Evolutionary conservation across 2,329 filamentous ascomycete genomes (phyloP).

Genomic region (Didymellaceae sp.): DNA sequence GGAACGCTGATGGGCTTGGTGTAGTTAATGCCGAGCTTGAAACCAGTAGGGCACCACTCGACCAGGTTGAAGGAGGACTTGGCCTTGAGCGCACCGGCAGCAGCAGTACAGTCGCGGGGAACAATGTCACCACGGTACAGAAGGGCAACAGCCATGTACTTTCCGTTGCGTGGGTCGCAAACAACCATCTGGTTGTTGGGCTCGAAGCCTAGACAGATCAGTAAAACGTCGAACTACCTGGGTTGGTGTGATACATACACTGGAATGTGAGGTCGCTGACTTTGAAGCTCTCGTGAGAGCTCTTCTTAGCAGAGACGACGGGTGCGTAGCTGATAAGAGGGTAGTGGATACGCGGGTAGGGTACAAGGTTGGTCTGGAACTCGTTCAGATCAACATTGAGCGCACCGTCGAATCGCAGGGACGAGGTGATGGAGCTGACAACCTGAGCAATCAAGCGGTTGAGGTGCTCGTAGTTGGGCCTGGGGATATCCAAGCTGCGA

Average conservation of each 20-base stretch:
- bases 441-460: conserved; percentile 77
- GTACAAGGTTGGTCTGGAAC: conserved; percentile 79
- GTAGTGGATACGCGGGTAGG: conserved; percentile 77
- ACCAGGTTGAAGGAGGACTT: conserved; percentile 76
- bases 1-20: conserved; percentile 86
- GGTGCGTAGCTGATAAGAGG: conserved; percentile 76
- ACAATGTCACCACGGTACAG: conserved; percentile 76
- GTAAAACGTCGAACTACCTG: conserved; percentile 8
- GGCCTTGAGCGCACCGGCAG: conserved; percentile 71
- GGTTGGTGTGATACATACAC: conserved; percentile 54
- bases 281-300: conserved; percentile 87
- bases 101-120: conserved; percentile 71
- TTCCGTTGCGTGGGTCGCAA: conserved; percentile 75
- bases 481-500: conserved; percentile 72
- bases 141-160: conserved; percentile 77
- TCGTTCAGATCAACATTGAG: conserved; percentile 78
- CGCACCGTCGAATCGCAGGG: conserved; percentile 73
- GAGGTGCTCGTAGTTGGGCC: conserved; percentile 73
- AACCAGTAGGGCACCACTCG: conserved; percentile 77
- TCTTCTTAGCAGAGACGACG: conserved; percentile 75
- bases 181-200: conserved; percentile 82
- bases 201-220: conserved; percentile 66
- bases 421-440: conserved; percentile 76
- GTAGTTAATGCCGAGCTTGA: conserved; percentile 80
- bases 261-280: conserved; percentile 78